Percentiles rank a stretch among this genome's conserved stretches.
phyloP scores from a whole-genome alignment of 352 stramenopile genomes.

The Peronosclerospora sorghi region DNA sequence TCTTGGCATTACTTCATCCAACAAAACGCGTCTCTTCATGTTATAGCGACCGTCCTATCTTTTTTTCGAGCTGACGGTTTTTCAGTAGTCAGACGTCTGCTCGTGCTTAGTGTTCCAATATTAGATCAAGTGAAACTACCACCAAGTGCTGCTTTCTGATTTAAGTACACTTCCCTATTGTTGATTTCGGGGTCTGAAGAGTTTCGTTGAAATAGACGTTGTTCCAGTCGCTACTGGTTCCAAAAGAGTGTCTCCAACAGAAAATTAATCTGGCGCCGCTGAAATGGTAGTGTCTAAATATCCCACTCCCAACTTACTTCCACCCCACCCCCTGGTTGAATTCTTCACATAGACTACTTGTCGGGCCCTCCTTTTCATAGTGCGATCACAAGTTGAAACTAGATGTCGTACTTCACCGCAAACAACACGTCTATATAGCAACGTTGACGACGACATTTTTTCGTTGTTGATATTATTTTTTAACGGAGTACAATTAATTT shows the following conservation, averaged over 20 bases:
- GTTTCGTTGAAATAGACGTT: conserved; percentile 9
- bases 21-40: too few relatives aligned
- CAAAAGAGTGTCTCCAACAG: neutral
- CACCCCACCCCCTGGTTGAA: too few relatives aligned
- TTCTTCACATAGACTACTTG: too few relatives aligned
- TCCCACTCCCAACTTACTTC: too few relatives aligned
- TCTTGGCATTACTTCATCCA: conserved; percentile 2
- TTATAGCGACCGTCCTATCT: neutral
- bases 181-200: conserved; percentile 2
- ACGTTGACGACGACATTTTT: too few relatives aligned
- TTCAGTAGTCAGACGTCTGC: neutral
- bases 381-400: too few relatives aligned
- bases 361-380: too few relatives aligned
- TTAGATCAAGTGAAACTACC: neutral
- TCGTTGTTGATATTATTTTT: too few relatives aligned
- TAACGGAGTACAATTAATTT: too few relatives aligned
- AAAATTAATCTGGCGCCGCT: neutral
- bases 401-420: too few relatives aligned
- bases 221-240: neutral
- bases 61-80: neutral
- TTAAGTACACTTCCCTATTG: conserved; percentile 4
- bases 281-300: too few relatives aligned
- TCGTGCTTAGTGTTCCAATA: neutral
- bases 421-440: too few relatives aligned
- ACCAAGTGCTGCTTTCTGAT: conserved; percentile 11